Conservation (phyloP, 2,329 filamentous ascomycete genomes). For the Fusarium aywerte region DNA sequence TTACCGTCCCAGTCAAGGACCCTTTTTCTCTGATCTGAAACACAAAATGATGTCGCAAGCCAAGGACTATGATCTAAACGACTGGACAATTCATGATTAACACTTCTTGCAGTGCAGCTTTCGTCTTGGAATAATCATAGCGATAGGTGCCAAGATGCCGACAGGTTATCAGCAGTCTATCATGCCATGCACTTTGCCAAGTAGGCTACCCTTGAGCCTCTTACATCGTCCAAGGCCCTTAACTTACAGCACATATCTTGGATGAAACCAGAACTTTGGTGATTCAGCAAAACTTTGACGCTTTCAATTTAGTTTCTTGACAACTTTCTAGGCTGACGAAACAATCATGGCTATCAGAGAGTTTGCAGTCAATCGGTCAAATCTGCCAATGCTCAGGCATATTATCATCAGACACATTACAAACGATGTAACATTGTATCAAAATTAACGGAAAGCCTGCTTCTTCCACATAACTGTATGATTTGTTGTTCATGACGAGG, state of each 20-base stretch:
- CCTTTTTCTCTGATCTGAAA: constrained; percentile 32
- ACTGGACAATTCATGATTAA: constrained; percentile 25
- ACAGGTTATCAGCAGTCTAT: not conserved
- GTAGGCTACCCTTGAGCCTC: constrained; percentile 27
- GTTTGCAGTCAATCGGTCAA: constrained; percentile 5
- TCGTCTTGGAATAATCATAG: not conserved
- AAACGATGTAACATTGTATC: constrained; percentile 5
- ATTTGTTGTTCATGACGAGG: not conserved
- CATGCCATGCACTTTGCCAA: constrained; percentile 27
- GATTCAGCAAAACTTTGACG: not conserved
- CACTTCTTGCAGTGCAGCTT: not conserved
- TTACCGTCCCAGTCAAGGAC: constrained; percentile 6
- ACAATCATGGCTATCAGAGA: not conserved
- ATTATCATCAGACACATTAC: not conserved
- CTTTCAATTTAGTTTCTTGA: not conserved
- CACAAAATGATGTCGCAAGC: constrained; percentile 37
- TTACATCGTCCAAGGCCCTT: constrained; percentile 36
- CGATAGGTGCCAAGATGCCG: constrained; percentile 14
- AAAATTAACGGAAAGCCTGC: not conserved
- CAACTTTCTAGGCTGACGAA: constrained; percentile 16
- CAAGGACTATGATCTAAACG: constrained; percentile 4
- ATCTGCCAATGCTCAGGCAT: not conserved
- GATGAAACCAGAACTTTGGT: not conserved
- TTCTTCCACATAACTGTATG: not conserved
- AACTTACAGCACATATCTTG: not conserved